Evolutionary conservation across 306 rosid genomes (phyloP).

Genomic region (Vigna hirtella): DNA sequence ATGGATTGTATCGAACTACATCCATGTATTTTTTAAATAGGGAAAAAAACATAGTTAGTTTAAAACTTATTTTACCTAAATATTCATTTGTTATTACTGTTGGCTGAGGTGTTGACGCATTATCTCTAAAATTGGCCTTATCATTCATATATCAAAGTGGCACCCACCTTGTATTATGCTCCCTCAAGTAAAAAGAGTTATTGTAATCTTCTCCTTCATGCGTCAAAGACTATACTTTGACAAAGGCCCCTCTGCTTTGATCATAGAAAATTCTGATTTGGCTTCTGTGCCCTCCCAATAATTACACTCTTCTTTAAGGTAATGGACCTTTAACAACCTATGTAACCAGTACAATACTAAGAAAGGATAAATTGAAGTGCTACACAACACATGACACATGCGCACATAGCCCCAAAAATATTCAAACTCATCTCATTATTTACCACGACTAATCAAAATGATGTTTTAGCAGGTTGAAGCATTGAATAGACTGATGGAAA

Average conservation of each 20-base stretch:
- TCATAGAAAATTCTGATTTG: constrained; percentile 36
- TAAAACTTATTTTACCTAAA: no score
- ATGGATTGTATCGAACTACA: no score
- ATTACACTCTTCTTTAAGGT: constrained; percentile 37
- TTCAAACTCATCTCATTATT: constrained; percentile 42
- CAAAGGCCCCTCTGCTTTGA: constrained; percentile 49
- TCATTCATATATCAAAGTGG: constrained; percentile 53
- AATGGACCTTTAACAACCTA: constrained; percentile 41
- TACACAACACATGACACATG: constrained; percentile 37
- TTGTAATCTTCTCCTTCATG: constrained; percentile 35
- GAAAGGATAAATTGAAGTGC: constrained; percentile 32
- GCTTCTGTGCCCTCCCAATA: constrained; percentile 26
- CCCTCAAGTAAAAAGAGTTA: constrained; percentile 57
- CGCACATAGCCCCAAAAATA: constrained; percentile 54
- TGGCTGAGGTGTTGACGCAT: constrained; percentile 44
- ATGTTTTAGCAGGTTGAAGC: constrained; percentile 38
- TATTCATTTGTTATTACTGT: background rate
- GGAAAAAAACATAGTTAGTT: no score
- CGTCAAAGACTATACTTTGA: constrained; percentile 43
- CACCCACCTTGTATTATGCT: constrained; percentile 51
- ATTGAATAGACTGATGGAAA: constrained; percentile 54
- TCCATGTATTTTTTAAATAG: no score
- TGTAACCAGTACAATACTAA: constrained; percentile 10
- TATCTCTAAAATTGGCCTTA: constrained; percentile 54
- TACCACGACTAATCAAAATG: constrained; percentile 47